These are phyloP conservation scores for Colletotrichum coccodes DNA, from an alignment of 2,329 filamentous ascomycete genomes.

Conservation along the genomic window DNA sequence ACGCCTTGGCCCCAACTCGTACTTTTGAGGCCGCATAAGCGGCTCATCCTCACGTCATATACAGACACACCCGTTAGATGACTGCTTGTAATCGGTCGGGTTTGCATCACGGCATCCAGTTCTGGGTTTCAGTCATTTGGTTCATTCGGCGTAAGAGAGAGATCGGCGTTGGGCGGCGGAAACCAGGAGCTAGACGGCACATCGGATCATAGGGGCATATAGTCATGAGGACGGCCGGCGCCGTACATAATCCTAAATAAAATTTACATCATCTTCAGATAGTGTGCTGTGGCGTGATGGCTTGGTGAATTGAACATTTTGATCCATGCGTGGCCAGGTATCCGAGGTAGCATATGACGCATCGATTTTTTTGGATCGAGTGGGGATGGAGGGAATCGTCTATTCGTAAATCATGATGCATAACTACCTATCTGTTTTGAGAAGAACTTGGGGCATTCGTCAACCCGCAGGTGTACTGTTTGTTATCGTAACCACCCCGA, in stretches of 20 bases:
- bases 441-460: constrained; percentile 9
- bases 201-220: not conserved
- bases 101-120: not conserved
- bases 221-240: not conserved
- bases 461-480: not conserved
- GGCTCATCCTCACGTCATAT: not conserved
- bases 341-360: not conserved
- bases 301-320: no score
- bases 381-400: not conserved
- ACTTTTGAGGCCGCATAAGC: constrained; percentile 25
- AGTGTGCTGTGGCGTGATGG: no score
- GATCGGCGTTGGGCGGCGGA: not conserved
- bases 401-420: constrained; percentile 25
- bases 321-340: no score
- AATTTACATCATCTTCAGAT: not conserved
- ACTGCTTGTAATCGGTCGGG: not conserved
- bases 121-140: not conserved
- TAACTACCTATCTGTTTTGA: constrained; percentile 2
- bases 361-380: not conserved
- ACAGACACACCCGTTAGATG: not conserved
- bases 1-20: not conserved
- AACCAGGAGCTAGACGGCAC: not conserved
- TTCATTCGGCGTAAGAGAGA: constrained; percentile 5
- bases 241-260: constrained; percentile 7
- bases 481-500: not conserved